These are phyloP conservation scores for Lipomyces anomalus DNA, from an alignment of 805 yeast species.

Conservation along the genomic window DNA sequence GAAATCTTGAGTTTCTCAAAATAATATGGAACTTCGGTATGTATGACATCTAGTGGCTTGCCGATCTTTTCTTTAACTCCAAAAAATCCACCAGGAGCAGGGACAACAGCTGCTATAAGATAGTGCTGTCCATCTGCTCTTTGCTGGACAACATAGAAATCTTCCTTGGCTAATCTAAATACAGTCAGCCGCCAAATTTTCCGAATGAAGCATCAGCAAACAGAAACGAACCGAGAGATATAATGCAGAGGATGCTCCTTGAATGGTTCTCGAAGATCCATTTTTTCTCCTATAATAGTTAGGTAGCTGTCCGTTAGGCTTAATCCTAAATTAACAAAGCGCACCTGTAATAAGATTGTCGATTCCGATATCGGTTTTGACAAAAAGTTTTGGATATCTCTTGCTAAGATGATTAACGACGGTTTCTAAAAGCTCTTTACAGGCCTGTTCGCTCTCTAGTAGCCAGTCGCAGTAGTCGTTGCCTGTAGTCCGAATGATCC, in stretches of 20 bases:
- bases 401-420: constrained; percentile 55
- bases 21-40: constrained; percentile 64
- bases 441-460: constrained; percentile 52
- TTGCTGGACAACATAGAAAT: constrained; percentile 58
- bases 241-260: constrained; percentile 59
- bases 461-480: constrained; percentile 58
- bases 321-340: too few species aligned
- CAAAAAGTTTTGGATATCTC: constrained; percentile 60
- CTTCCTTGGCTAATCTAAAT: constrained; percentile 63
- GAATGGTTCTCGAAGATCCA: constrained; percentile 56
- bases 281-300: too few species aligned
- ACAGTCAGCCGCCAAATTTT: not conserved
- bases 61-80: constrained; percentile 58
- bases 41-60: constrained; percentile 56
- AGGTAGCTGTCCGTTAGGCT: too few species aligned
- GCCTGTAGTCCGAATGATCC: constrained; percentile 55
- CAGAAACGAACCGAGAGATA: constrained; percentile 39
- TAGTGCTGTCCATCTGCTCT: constrained; percentile 55
- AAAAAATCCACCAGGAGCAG: constrained; percentile 74
- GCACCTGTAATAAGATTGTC: constrained; percentile 60
- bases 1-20: constrained; percentile 57
- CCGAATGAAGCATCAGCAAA: too few species aligned
- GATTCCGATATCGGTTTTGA: constrained; percentile 44
- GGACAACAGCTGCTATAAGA: constrained; percentile 67
- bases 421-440: constrained; percentile 56